A percentile compares a stretch with the other conserved stretches of the same genome.
These are phyloP conservation scores for Cytospora chrysosperma DNA, from an alignment of 2,329 filamentous ascomycete species.

Conservation along the genomic window DNA sequence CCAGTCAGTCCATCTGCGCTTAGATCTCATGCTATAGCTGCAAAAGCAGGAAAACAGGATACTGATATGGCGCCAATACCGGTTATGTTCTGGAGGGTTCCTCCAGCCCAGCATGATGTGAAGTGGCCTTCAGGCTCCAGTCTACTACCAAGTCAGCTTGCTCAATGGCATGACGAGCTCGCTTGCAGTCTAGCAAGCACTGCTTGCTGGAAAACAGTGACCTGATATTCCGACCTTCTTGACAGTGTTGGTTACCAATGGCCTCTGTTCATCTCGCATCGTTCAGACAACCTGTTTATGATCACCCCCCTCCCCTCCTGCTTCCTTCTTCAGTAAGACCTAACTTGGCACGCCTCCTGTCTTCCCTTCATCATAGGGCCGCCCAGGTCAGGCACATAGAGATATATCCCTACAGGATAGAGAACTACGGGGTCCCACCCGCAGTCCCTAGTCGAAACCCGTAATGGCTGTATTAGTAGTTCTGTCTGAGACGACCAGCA, in stretches of 20 bases:
- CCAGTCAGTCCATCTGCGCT: not conserved
- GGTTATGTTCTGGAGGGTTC: not conserved
- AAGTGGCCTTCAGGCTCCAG: not conserved
- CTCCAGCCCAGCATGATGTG: not conserved
- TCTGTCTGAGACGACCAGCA: not conserved
- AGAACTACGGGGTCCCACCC: constrained; percentile 17
- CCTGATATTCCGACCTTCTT: not conserved
- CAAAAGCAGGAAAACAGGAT: not conserved
- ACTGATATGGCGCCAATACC: not conserved
- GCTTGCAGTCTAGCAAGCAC: not conserved
- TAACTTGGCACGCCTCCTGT: not conserved
- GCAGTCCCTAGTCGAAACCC: constrained; percentile 13
- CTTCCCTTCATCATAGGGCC: not conserved
- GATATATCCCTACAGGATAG: constrained; percentile 14
- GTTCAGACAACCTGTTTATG: too few species aligned
- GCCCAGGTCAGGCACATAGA: not conserved
- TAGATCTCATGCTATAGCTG: not conserved
- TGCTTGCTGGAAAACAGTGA: too few species aligned
- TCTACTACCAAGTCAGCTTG: not conserved
- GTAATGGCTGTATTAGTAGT: constrained; percentile 4
- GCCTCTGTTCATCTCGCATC: not conserved
- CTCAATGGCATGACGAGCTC: constrained; percentile 24
- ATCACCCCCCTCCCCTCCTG: too few species aligned
- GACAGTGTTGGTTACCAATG: not conserved
- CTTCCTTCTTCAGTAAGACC: too few species aligned